Percentiles rank a stretch among this genome's conserved stretches.
phyloP scores from a whole-genome alignment of 2,329 filamentous ascomycete species.

The Penicillium crustosum region DNA sequence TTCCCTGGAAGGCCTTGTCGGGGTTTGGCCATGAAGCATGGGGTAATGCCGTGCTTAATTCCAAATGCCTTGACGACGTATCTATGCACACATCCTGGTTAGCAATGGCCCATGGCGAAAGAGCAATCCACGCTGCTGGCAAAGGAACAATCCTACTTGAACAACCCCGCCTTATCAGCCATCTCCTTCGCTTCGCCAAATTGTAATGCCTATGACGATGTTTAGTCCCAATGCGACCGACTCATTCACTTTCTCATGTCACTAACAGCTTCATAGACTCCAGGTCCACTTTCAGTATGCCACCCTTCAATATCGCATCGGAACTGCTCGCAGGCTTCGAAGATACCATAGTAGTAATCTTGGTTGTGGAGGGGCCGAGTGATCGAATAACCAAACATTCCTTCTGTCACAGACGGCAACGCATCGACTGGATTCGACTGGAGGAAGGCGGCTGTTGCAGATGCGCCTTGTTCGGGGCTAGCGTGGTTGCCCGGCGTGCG shows the following conservation, averaged over 20 bases:
- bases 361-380: conserved; percentile 85
- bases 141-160: conserved; percentile 62
- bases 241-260: background rate
- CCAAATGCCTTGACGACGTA: conserved; percentile 88
- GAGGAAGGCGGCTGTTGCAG: conserved; percentile 72
- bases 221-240: conserved; percentile 20
- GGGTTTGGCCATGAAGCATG: conserved; percentile 98
- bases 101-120: conserved; percentile 1
- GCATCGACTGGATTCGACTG: conserved; percentile 68
- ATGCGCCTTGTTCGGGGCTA: conserved; percentile 58
- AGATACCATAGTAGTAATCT: conserved; percentile 88
- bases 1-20: conserved; percentile 88
- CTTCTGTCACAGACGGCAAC: conserved; percentile 81
- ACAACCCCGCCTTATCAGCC: conserved; percentile 87
- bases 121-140: background rate
- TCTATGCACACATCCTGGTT: conserved; percentile 36
- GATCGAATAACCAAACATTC: conserved; percentile 94
- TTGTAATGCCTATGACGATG: conserved; percentile 63
- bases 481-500: conserved; percentile 58
- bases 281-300: conserved; percentile 92
- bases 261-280: conserved; percentile 84
- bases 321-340: conserved; percentile 75
- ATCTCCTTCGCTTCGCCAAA: conserved; percentile 84
- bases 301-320: conserved; percentile 83
- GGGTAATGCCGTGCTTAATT: conserved; percentile 84